A percentile compares a stretch with the other conserved stretches of the same genome.
These are phyloP conservation scores for Ogataea siamensis DNA, from an alignment of 805 yeast genomes.

Conservation along the genomic window DNA sequence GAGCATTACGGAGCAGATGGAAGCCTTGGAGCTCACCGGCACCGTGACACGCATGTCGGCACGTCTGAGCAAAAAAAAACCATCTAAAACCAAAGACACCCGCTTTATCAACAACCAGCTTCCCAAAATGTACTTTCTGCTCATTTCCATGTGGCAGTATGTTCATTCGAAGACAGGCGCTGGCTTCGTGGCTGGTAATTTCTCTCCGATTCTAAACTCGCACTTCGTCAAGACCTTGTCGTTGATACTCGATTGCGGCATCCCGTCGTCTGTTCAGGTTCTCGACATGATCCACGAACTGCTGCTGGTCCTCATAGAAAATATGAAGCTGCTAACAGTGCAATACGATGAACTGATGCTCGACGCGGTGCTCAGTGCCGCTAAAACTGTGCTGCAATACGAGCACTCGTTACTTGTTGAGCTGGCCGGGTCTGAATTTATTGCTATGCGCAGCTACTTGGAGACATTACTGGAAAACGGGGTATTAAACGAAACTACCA, in stretches of 20 bases:
- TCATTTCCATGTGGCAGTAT: conserved; percentile 46
- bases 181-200: conserved; percentile 49
- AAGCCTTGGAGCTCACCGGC: conserved; percentile 34
- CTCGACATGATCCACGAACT: conserved; percentile 58
- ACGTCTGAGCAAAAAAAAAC: conserved; percentile 19
- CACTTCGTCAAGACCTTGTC: conserved; percentile 62
- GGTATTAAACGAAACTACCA: background rate
- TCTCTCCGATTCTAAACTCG: conserved; percentile 50
- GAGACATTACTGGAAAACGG: background rate
- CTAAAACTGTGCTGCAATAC: conserved; percentile 7
- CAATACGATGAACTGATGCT: conserved; percentile 12
- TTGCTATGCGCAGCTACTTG: background rate
- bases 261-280: conserved; percentile 50
- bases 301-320: conserved; percentile 32
- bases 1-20: conserved; percentile 16
- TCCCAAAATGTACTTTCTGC: conserved; percentile 50
- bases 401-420: background rate
- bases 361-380: conserved; percentile 15
- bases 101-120: conserved; percentile 40
- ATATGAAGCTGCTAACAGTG: conserved; percentile 8
- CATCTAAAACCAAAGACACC: conserved; percentile 24
- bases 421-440: background rate
- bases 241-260: conserved; percentile 54
- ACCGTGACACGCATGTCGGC: conserved; percentile 43
- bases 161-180: conserved; percentile 36